Percentiles rank a stretch among this genome's conserved stretches.
phyloP scores from a whole-genome alignment of 148 eudicot species.

The Spergularia bocconei region DNA sequence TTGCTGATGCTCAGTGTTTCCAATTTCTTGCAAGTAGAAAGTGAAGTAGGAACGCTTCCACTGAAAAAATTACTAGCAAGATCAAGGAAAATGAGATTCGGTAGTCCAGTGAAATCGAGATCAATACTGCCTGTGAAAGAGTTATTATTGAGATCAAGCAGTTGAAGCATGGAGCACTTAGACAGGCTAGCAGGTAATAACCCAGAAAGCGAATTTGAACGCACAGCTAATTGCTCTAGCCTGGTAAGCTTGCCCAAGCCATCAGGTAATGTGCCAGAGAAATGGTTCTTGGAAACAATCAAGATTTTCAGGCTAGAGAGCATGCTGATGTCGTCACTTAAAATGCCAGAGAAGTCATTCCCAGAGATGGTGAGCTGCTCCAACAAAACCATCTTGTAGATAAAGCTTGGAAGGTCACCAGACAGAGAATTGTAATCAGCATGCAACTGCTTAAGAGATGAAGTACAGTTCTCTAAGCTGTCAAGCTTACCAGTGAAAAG shows the following conservation, averaged over 20 bases:
- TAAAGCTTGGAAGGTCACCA: slow-evolving; percentile 53
- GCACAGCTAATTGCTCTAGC: slow-evolving; percentile 46
- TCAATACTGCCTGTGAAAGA: slow-evolving; percentile 50
- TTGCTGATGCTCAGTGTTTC: slow-evolving; percentile 57
- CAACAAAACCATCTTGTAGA: slow-evolving; percentile 52
- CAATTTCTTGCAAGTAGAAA: slow-evolving; percentile 52
- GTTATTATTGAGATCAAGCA: slow-evolving; percentile 80
- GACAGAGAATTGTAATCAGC: slow-evolving; percentile 57
- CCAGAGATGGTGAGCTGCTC: slow-evolving; percentile 57
- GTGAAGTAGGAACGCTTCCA: slow-evolving; percentile 54
- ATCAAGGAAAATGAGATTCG: slow-evolving; percentile 48
- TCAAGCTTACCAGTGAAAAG: slow-evolving; percentile 53
- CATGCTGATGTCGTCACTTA: slow-evolving; percentile 65
- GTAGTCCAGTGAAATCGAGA: slow-evolving; percentile 51
- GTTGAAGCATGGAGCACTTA: slow-evolving; percentile 42
- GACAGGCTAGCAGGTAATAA: slow-evolving; percentile 56
- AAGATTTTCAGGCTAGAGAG: slow-evolving; percentile 56
- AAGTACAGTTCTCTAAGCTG: slow-evolving; percentile 48
- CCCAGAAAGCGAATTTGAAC: slow-evolving; percentile 59
- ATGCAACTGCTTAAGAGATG: slow-evolving; percentile 49
- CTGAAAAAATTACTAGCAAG: slow-evolving; percentile 59
- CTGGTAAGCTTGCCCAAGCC: slow-evolving; percentile 50
- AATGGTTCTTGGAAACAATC: slow-evolving; percentile 37
- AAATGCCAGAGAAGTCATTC: slow-evolving; percentile 58
- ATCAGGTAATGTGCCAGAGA: slow-evolving; percentile 67